phyloP scores from a whole-genome alignment of 2,329 filamentous ascomycete species.

The Stagonosporopsis chrysanthemi region DNA sequence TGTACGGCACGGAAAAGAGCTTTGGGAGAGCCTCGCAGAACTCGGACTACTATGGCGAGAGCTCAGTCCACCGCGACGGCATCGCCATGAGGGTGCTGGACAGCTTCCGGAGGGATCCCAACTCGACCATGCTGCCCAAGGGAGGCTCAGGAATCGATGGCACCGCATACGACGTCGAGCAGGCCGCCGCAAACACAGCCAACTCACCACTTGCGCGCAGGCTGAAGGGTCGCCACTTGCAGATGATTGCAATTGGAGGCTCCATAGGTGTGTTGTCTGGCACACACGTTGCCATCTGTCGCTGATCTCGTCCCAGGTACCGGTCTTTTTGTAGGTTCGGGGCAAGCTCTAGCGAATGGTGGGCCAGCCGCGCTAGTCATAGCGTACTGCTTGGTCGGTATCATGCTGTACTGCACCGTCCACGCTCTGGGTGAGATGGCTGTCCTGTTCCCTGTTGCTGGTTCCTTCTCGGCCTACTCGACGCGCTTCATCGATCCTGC shows the following conservation, averaged over 20 bases:
- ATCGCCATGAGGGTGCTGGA: conserved; percentile 53
- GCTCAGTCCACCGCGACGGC: conserved; percentile 41
- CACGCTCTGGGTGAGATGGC: conserved; percentile 92
- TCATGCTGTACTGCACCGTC: conserved; percentile 91
- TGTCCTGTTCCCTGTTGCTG: conserved; percentile 87
- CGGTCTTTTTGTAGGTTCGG: conserved; percentile 84
- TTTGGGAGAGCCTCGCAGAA: conserved; percentile 46
- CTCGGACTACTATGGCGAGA: conserved; percentile 51
- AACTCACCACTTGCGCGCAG: conserved; percentile 75
- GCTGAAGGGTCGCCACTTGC: conserved; percentile 68
- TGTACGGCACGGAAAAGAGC: conserved; percentile 50
- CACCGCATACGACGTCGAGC: conserved; percentile 69
- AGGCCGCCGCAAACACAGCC: conserved; percentile 68
- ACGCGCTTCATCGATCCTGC: conserved; percentile 92
- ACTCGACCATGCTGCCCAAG: conserved; percentile 56
- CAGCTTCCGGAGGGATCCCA: conserved; percentile 51
- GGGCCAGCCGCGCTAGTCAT: conserved; percentile 50
- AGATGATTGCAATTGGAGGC: conserved; percentile 70
- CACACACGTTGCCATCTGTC: conserved; percentile 6
- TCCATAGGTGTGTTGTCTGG: conserved; percentile 65
- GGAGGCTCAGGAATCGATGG: conserved; percentile 60
- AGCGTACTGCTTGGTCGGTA: conserved; percentile 68
- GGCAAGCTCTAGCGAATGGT: conserved; percentile 49
- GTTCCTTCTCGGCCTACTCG: conserved; percentile 90
- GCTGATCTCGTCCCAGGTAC: conserved; percentile 42